These are phyloP conservation scores for Porcisia deanei DNA, from an alignment of 208 protist genomes.

Conservation along the genomic window DNA sequence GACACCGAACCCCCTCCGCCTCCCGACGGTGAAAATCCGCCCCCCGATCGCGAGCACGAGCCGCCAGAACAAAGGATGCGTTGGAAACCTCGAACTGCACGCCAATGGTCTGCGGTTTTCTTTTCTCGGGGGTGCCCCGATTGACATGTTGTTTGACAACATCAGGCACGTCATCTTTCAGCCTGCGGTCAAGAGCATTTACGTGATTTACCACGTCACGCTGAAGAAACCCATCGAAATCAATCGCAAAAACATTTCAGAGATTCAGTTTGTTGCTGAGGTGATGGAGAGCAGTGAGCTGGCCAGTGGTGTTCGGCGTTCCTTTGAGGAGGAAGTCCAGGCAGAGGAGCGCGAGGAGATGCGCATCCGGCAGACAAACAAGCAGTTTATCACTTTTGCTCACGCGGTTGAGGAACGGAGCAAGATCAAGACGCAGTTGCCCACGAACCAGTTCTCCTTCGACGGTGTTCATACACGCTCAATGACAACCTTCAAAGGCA, in stretches of 20 bases:
- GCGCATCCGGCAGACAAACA: slow-evolving; percentile 79
- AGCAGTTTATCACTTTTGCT: slow-evolving; percentile 84
- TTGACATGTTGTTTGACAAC: slow-evolving; percentile 97
- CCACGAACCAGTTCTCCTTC: slow-evolving; percentile 81
- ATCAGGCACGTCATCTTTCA: slow-evolving; percentile 98
- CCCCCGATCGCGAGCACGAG: slow-evolving; percentile 74
- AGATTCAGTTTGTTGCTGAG: slow-evolving; percentile 97
- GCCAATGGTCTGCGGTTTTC: slow-evolving; percentile 96
- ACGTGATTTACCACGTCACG: slow-evolving; percentile 97
- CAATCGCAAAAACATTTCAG: slow-evolving; percentile 94
- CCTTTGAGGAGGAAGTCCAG: slow-evolving; percentile 77
- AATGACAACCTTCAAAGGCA: slow-evolving; percentile 80
- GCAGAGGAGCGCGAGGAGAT: slow-evolving; percentile 76
- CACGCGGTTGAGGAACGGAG: slow-evolving; percentile 66
- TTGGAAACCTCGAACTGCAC: slow-evolving; percentile 94
- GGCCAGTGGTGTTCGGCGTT: slow-evolving; percentile 49
- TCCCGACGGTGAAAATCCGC: slow-evolving; percentile 91
- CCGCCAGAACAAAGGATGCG: slow-evolving; percentile 76
- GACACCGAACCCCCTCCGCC: slow-evolving; percentile 43
- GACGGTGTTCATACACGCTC: slow-evolving; percentile 77
- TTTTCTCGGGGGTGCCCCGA: slow-evolving; percentile 65
- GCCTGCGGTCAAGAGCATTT: slow-evolving; percentile 89
- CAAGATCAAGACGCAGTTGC: slow-evolving; percentile 79
- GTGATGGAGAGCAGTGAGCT: slow-evolving; percentile 93
- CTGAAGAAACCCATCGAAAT: slow-evolving; percentile 96